These are phyloP conservation scores for Diaporthe longicolla DNA, from an alignment of 2,329 filamentous ascomycete species.

Conservation along the genomic window DNA sequence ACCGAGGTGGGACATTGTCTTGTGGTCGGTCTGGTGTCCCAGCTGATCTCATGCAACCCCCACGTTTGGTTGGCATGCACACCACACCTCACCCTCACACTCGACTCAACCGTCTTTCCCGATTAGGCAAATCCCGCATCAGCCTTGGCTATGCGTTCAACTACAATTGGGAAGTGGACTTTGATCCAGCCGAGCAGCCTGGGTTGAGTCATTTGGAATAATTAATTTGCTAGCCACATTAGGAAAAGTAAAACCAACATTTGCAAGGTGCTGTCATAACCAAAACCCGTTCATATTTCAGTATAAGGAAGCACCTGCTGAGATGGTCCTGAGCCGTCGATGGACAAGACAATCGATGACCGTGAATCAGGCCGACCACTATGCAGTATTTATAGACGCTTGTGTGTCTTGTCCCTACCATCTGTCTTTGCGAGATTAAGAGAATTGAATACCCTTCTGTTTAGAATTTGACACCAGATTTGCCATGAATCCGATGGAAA, in stretches of 20 bases:
- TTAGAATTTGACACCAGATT: background rate
- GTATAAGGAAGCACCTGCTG: background rate
- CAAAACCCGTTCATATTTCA: background rate
- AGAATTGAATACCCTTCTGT: background rate
- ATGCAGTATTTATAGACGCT: no score
- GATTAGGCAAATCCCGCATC: slow-evolving; percentile 16
- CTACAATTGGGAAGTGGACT: background rate
- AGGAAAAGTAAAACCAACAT: background rate
- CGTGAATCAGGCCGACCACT: no score
- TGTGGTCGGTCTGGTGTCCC: slow-evolving; percentile 2
- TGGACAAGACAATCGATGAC: no score
- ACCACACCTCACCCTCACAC: slow-evolving; percentile 5
- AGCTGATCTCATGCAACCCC: slow-evolving; percentile 40
- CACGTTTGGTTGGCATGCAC: slow-evolving; percentile 29
- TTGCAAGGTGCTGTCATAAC: background rate
- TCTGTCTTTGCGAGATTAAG: background rate
- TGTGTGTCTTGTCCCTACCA: background rate
- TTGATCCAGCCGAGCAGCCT: background rate
- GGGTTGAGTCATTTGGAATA: background rate
- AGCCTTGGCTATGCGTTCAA: background rate
- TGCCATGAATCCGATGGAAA: background rate
- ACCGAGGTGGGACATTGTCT: slow-evolving; percentile 11
- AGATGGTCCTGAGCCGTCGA: no score
- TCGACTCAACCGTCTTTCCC: slow-evolving; percentile 19
- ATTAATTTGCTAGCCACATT: no score